Percentiles rank a stretch among this genome's conserved stretches.
phyloP scores from a whole-genome alignment of 805 yeast genomes.

The Barnettozyma salicaria region DNA sequence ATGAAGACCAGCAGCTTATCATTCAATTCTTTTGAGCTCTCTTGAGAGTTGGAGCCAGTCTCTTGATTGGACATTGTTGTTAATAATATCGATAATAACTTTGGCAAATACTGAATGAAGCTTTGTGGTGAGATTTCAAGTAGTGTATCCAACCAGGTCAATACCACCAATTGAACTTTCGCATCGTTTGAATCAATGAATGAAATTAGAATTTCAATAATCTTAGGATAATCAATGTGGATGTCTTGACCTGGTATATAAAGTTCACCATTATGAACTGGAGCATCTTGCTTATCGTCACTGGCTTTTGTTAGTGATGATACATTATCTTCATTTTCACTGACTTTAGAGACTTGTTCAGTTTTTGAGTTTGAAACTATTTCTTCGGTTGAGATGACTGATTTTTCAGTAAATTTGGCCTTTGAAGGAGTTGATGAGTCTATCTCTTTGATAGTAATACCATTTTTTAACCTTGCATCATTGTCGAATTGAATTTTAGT shows the following conservation, averaged over 20 bases:
- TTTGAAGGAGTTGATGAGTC: slow-evolving; percentile 14
- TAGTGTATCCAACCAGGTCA: slow-evolving; percentile 77
- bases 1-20: slow-evolving; percentile 47
- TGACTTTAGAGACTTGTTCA: background rate
- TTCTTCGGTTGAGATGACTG: too few species aligned
- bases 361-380: too few species aligned
- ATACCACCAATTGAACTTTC: slow-evolving; percentile 71
- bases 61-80: slow-evolving; percentile 46
- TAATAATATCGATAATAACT: slow-evolving; percentile 62
- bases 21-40: slow-evolving; percentile 52
- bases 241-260: slow-evolving; percentile 79
- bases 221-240: slow-evolving; percentile 69
- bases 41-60: slow-evolving; percentile 39
- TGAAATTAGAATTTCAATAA: slow-evolving; percentile 75
- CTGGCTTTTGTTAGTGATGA: slow-evolving; percentile 7
- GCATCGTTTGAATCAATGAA: slow-evolving; percentile 64
- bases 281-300: too few species aligned
- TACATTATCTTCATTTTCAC: slow-evolving; percentile 1
- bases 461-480: slow-evolving; percentile 15
- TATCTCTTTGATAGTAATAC: slow-evolving; percentile 16
- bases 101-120: slow-evolving; percentile 67
- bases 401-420: background rate
- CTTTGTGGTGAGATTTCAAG: slow-evolving; percentile 70
- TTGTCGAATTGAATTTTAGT: slow-evolving; percentile 11
- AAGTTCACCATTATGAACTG: slow-evolving; percentile 43